These are phyloP conservation scores for Eutypa lata DNA, from an alignment of 2,329 filamentous ascomycete genomes.

Conservation along the genomic window DNA sequence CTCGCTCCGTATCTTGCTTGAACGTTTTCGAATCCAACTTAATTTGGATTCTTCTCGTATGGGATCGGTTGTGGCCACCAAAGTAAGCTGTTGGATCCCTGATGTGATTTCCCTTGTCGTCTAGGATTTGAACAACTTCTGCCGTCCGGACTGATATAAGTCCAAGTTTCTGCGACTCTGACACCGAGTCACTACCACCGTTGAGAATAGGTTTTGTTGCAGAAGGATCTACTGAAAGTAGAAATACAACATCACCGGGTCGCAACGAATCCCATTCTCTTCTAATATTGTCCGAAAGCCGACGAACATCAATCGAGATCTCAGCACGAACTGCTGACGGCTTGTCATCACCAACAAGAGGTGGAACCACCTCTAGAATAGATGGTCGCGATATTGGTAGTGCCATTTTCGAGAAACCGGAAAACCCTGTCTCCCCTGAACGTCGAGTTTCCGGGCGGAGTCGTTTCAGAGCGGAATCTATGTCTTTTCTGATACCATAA, in stretches of 20 bases:
- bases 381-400: slow-evolving; percentile 81
- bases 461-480: slow-evolving; percentile 77
- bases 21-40: slow-evolving; percentile 79
- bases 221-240: slow-evolving; percentile 70
- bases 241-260: slow-evolving; percentile 84
- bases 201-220: slow-evolving; percentile 52
- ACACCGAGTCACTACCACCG: slow-evolving; percentile 41
- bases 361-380: slow-evolving; percentile 80
- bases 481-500: slow-evolving; percentile 87
- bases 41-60: slow-evolving; percentile 69
- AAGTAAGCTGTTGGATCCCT: slow-evolving; percentile 59
- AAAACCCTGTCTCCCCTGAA: slow-evolving; percentile 68
- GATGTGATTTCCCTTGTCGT: slow-evolving; percentile 76
- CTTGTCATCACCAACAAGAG: slow-evolving; percentile 76
- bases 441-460: slow-evolving; percentile 66
- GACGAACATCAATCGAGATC: slow-evolving; percentile 77
- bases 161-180: slow-evolving; percentile 60
- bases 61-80: slow-evolving; percentile 61
- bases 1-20: slow-evolving; percentile 67
- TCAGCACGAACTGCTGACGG: slow-evolving; percentile 87
- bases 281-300: slow-evolving; percentile 71
- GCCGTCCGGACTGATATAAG: slow-evolving; percentile 74
- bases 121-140: slow-evolving; percentile 79
- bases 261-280: slow-evolving; percentile 88
- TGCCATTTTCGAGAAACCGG: slow-evolving; percentile 89